These are phyloP conservation scores for Exsudoporus floridanus DNA, from an alignment of 1,284 basidiomycete genomes.

Conservation along the genomic window DNA sequence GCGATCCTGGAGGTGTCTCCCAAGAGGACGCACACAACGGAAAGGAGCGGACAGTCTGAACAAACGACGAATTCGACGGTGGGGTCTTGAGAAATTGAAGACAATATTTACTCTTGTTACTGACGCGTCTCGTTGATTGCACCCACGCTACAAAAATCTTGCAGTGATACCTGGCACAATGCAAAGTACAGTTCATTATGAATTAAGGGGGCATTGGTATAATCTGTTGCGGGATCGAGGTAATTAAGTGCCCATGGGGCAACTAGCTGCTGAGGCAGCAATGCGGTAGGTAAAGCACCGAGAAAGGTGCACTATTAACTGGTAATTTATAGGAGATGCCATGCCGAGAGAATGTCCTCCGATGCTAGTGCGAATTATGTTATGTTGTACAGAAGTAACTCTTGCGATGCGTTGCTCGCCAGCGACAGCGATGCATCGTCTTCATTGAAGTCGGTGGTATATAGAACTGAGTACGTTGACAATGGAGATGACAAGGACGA, in stretches of 20 bases:
- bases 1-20: constrained; percentile 4
- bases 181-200: too few relatives aligned
- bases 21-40: constrained; percentile 3
- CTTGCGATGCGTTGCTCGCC: constrained; percentile 8
- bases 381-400: constrained; percentile 13
- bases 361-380: constrained; percentile 15
- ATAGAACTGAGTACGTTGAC: constrained; percentile 23
- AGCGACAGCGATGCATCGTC: constrained; percentile 9
- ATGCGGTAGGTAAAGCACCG: constrained; percentile 2
- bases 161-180: too few relatives aligned
- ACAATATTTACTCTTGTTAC: constrained; percentile 33
- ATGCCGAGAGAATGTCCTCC: constrained; percentile 2
- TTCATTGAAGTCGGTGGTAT: constrained; percentile 7
- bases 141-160: not conserved
- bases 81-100: constrained; percentile 13
- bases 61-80: constrained; percentile 7
- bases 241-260: constrained; percentile 10
- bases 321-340: not conserved
- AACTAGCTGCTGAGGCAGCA: constrained; percentile 2
- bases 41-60: constrained; percentile 14
- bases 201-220: not conserved
- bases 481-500: constrained; percentile 34
- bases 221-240: not conserved
- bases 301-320: constrained; percentile 3
- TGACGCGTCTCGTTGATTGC: constrained; percentile 18